phyloP scores from a whole-genome alignment of 371 early-diverging fungal genomes.

The Rhizopus sp. region DNA sequence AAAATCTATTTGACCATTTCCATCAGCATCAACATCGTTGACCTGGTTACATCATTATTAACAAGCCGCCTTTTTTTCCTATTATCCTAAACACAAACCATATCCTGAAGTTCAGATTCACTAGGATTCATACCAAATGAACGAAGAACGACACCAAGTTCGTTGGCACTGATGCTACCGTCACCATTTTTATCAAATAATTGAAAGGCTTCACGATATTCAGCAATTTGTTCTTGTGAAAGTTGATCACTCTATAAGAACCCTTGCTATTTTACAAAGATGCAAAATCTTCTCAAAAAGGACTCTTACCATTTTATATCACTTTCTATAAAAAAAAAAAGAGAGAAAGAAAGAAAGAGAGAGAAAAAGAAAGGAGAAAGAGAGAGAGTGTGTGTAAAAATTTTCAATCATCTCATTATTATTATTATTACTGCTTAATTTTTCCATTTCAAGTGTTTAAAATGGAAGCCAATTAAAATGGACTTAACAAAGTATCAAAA shows the following conservation, averaged over 20 bases:
- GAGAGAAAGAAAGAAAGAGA: not conserved
- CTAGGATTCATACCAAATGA: conserved; percentile 69
- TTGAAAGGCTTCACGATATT: conserved; percentile 51
- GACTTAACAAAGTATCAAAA: too few relatives aligned
- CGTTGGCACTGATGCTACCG: conserved; percentile 42
- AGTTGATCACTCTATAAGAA: conserved; percentile 38
- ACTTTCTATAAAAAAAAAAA: conserved; percentile 1
- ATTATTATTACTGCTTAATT: too few relatives aligned
- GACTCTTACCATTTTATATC: not conserved
- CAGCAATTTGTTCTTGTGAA: conserved; percentile 48
- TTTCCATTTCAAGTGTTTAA: too few relatives aligned
- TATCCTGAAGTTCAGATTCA: conserved; percentile 77
- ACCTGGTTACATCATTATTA: conserved; percentile 74
- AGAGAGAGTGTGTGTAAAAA: too few relatives aligned
- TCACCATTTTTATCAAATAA: conserved; percentile 51
- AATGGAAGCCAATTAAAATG: too few relatives aligned
- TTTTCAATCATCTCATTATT: too few relatives aligned
- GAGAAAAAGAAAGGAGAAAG: not conserved
- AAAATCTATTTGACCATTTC: conserved; percentile 92
- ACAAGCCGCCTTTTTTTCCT: not conserved
- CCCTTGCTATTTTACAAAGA: not conserved
- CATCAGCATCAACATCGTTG: conserved; percentile 92
- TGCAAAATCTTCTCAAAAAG: not conserved
- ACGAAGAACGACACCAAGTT: conserved; percentile 44
- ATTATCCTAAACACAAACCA: conserved; percentile 35